Conservation (phyloP, 768 basidiomycete genomes). For the Neoboletus subvelutipes region DNA sequence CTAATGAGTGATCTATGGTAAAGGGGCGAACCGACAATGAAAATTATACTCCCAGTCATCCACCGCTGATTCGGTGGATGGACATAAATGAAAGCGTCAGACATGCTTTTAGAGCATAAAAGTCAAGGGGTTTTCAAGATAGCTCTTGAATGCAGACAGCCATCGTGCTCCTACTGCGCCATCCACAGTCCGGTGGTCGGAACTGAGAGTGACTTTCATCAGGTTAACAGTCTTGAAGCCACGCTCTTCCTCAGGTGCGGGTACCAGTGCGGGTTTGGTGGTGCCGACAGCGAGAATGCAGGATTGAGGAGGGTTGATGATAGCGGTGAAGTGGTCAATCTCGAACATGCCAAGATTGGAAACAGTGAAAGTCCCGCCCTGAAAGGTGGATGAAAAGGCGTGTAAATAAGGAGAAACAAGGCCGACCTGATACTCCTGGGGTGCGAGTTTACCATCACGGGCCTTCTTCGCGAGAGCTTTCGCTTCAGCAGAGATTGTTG, state of each 20-base stretch:
- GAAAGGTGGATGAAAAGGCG: conserved; percentile 1
- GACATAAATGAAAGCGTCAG: neutral
- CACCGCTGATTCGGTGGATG: neutral
- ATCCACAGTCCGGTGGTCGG: conserved; percentile 95
- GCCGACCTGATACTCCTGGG: conserved; percentile 90
- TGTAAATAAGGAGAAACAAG: neutral
- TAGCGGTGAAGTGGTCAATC: conserved; percentile 93
- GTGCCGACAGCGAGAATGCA: conserved; percentile 96
- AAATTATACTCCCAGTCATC: conserved; percentile 2
- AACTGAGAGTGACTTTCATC: conserved; percentile 96
- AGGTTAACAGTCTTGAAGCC: conserved; percentile 91
- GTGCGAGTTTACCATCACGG: conserved; percentile 92
- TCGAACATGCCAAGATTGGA: conserved; percentile 99
- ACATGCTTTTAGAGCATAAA: conserved; percentile 77
- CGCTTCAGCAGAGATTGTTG: conserved; percentile 87
- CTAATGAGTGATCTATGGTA: conserved; percentile 26
- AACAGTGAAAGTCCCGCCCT: conserved; percentile 98
- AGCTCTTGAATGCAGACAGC: conserved; percentile 91
- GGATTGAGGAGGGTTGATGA: conserved; percentile 98
- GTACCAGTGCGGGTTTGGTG: conserved; percentile 81
- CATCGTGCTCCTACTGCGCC: conserved; percentile 94
- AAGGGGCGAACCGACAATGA: conserved; percentile 7
- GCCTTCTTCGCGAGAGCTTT: conserved; percentile 94
- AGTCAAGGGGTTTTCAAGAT: conserved; percentile 94
- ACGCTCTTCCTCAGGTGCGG: conserved; percentile 85